Conservation (phyloP, 2,329 filamentous ascomycete species). For the Epicoccum nigrum region DNA sequence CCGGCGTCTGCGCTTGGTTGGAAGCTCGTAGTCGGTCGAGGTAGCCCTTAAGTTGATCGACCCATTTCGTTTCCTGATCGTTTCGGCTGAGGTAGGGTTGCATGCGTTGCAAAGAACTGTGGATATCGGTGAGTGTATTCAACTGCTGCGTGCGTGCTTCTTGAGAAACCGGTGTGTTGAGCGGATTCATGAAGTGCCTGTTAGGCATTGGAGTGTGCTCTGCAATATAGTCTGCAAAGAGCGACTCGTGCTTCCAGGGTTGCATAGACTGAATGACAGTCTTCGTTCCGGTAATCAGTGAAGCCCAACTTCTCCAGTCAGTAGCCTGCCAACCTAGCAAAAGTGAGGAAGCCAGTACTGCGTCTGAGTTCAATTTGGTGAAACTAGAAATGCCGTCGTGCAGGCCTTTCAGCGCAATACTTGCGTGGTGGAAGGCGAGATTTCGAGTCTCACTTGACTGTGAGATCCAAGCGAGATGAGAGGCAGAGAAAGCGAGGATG, state of each 20-base stretch:
- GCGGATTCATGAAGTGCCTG: slow-evolving; percentile 63
- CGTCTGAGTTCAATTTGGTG: slow-evolving; percentile 85
- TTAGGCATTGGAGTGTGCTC: slow-evolving; percentile 64
- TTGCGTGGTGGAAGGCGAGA: slow-evolving; percentile 87
- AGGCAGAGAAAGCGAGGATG: slow-evolving; percentile 90
- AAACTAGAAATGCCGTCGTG: slow-evolving; percentile 87
- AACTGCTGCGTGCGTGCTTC: slow-evolving; percentile 62
- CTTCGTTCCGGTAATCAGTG: slow-evolving; percentile 66
- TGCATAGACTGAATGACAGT: slow-evolving; percentile 92
- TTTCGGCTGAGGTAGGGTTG: slow-evolving; percentile 52
- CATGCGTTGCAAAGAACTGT: slow-evolving; percentile 52
- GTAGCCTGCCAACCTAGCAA: slow-evolving; percentile 95
- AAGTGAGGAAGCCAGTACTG: slow-evolving; percentile 87
- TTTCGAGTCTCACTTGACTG: slow-evolving; percentile 84
- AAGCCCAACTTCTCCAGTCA: slow-evolving; percentile 94
- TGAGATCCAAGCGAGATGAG: slow-evolving; percentile 88
- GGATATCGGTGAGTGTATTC: slow-evolving; percentile 48
- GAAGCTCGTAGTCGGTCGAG: slow-evolving; percentile 53
- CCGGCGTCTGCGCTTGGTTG: slow-evolving; percentile 59
- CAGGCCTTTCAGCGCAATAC: slow-evolving; percentile 82
- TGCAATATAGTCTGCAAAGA: slow-evolving; percentile 81
- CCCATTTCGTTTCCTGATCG: slow-evolving; percentile 56
- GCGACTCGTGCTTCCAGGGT: slow-evolving; percentile 86
- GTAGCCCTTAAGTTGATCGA: slow-evolving; percentile 56
- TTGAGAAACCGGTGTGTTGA: slow-evolving; percentile 68